Evolutionary conservation across 805 yeast species (phyloP), one percentile per base, ranked within the genome.

Genomic region (Metschnikowia bowlesiae): DNA sequence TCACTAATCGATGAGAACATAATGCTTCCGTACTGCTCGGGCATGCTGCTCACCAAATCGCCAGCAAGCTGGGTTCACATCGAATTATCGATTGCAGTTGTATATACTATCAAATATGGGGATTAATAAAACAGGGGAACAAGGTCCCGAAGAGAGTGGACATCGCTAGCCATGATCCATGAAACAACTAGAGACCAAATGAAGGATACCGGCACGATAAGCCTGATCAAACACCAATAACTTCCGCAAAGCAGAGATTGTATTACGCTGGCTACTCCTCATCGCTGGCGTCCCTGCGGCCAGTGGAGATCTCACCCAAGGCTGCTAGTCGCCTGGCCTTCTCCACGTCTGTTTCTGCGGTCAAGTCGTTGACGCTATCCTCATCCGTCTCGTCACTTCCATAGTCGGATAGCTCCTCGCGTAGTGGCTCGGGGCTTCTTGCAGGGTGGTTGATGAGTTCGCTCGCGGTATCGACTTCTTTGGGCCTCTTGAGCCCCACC

Each of bases 331-430:
- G 74, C 58, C 91, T 77, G 37, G 73, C 71, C 50, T 80, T 76
- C 63, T 86, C 91, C 26, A 82, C 80, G n/a, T 74, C 84, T 0
- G 89, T 84, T 62, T 85, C 91, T 3, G 65, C 67, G 26, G 55
- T 49, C 28, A 52, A 58, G 29, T 60, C 67, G 4, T 61, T 63
- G 4, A 63, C 61, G 40, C 56, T 60, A 4, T 53, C 58, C 9
- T 51, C 54, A 35, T 52, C 53, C 10, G 40, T 26, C 4, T 13
- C 41, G 5, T 53, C 61, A 30, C 60, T 55, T 28, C 59, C 48
- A 16, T 28, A 44, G 32, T 46, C 54, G 50, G 46, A 16, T 52
- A 31, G 64, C n/a, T 39, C 52, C 14, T 46, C 45, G 13, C 33
- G 18, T 14, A 39, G 41, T 4, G 40, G 30, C 8, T 47, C 16